Evolutionary conservation across 768 basidiomycete genomes (phyloP).

Genomic region (Pisolithus microcarpus): DNA sequence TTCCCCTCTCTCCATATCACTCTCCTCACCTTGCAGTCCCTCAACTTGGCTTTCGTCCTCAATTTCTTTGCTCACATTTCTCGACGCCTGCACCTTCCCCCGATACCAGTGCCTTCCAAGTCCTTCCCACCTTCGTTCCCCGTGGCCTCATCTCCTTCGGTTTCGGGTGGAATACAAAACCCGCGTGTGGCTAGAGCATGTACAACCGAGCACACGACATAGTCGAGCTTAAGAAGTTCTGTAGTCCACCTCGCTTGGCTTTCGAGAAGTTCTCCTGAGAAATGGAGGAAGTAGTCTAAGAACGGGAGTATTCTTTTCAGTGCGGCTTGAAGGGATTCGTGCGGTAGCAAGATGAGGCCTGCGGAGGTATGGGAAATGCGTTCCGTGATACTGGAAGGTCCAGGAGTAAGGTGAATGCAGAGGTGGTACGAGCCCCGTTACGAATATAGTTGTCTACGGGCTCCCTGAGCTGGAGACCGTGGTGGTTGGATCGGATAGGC

Average conservation of each 20-base stretch:
- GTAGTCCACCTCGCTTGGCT: conserved; percentile 60
- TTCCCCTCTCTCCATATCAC: conserved; percentile 30
- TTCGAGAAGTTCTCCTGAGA: conserved; percentile 51
- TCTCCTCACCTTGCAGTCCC: conserved; percentile 55
- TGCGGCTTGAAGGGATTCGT: too few species aligned
- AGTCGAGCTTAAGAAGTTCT: conserved; percentile 77
- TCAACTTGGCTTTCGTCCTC: conserved; percentile 97
- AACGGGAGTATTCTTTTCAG: too few species aligned
- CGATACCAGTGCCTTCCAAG: conserved; percentile 77
- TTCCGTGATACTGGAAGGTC: too few species aligned
- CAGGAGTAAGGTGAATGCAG: too few species aligned
- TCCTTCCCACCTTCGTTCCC: conserved; percentile 41
- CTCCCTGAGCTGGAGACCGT: too few species aligned
- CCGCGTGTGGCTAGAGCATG: conserved; percentile 74
- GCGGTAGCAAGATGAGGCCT: too few species aligned
- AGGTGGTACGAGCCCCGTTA: too few species aligned
- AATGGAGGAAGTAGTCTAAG: too few species aligned
- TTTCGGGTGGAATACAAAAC: conserved; percentile 87
- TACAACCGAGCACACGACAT: conserved; percentile 68
- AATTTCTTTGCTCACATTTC: conserved; percentile 90
- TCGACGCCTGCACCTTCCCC: conserved; percentile 79
- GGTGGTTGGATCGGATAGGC: too few species aligned
- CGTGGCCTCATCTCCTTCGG: conserved; percentile 41
- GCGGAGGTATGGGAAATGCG: too few species aligned
- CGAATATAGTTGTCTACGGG: too few species aligned